Conservation (phyloP, 352 stramenopile genomes). For the Phytophthora melonis region DNA sequence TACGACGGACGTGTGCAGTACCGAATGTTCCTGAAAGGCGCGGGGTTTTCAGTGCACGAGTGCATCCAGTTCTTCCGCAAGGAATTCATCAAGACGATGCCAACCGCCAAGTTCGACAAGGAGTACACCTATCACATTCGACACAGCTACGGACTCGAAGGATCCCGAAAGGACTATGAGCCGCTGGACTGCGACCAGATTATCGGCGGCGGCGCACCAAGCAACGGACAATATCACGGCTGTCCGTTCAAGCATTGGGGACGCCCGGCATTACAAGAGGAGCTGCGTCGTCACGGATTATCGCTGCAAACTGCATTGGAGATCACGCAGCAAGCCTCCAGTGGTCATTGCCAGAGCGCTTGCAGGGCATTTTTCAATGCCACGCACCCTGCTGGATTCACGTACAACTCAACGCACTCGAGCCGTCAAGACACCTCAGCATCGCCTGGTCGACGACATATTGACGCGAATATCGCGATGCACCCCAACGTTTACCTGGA, state of each 20-base stretch:
- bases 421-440: conserved; percentile 5
- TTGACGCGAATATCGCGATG: conserved; percentile 31
- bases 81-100: conserved; percentile 74
- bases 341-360: conserved; percentile 50
- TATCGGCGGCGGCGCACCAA: conserved; percentile 50
- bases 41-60: conserved; percentile 82
- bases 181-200: conserved; percentile 72
- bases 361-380: conserved; percentile 63
- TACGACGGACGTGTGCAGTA: conserved; percentile 89
- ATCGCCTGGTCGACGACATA: neutral
- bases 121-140: conserved; percentile 91
- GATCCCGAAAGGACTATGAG: conserved; percentile 74
- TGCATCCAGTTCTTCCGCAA: conserved; percentile 79
- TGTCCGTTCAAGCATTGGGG: conserved; percentile 89
- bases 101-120: conserved; percentile 75
- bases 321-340: conserved; percentile 45
- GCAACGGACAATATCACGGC: conserved; percentile 79
- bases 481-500: conserved; percentile 72
- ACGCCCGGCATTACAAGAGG: conserved; percentile 40
- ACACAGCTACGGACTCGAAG: conserved; percentile 88
- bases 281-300: conserved; percentile 49
- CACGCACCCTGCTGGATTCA: conserved; percentile 35
- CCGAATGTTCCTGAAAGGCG: conserved; percentile 86
- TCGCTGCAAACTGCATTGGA: conserved; percentile 22
- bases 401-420: conserved; percentile 1